phyloP scores from a whole-genome alignment of 1,139 yeast species.

The Kodamaea ohmeri region DNA sequence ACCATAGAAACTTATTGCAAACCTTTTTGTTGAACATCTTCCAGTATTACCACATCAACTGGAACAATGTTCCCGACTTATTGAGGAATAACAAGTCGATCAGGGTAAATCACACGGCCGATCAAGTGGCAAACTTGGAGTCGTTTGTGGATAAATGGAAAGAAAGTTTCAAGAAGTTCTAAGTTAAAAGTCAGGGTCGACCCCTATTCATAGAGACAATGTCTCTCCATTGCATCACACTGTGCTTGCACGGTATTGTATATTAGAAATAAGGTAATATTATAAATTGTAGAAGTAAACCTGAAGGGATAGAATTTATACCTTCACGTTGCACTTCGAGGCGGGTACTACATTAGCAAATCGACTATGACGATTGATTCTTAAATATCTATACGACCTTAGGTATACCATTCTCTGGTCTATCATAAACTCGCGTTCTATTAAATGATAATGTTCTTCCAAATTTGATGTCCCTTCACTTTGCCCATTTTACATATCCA shows the following conservation, averaged over 20 bases:
- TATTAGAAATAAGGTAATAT: constrained; percentile 1
- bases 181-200: too few species aligned
- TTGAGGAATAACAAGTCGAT: constrained; percentile 36
- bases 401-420: too few species aligned
- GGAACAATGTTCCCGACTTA: constrained; percentile 39
- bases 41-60: constrained; percentile 43
- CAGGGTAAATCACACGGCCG: constrained; percentile 36
- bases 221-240: constrained; percentile 2
- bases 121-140: constrained; percentile 34
- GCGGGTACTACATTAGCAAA: too few species aligned
- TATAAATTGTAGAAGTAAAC: neutral
- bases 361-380: too few species aligned
- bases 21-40: constrained; percentile 36
- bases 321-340: too few species aligned
- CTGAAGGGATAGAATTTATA: neutral
- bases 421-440: too few species aligned
- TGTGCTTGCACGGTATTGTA: constrained; percentile 5
- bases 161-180: constrained; percentile 22
- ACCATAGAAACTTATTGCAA: constrained; percentile 33
- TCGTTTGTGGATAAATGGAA: constrained; percentile 43
- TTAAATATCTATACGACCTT: too few species aligned
- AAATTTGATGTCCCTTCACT: neutral
- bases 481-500: constrained; percentile 41
- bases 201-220: neutral
- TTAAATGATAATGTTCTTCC: too few species aligned